Base-by-base conservation (phyloP, 495 filamentous ascomycete genomes). In the Podospora appendiculata region DNA sequence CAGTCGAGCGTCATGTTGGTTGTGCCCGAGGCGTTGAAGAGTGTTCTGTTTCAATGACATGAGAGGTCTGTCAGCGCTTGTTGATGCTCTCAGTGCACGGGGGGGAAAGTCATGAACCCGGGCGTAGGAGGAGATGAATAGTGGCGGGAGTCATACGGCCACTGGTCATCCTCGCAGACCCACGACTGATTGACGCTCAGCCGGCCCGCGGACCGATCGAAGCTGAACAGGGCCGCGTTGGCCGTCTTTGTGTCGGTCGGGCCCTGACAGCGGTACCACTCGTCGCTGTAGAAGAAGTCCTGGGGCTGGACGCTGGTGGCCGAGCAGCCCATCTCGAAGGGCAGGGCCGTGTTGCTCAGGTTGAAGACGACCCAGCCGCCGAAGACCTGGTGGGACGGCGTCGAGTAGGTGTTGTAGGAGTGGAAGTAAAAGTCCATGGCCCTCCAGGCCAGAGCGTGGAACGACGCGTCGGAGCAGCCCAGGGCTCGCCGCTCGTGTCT, bases 251-350 rank as follows among this genome's bases (percentile, higher is more conserved):
- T 41, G 12, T 25, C 39, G n/a, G n/a, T n/a, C 4, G 38, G 33
- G 8, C 14, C 35, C 14, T 38, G 14, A 61, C 71, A 74, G 2
- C 48, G 48, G 61, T 67, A 72, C 32, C 51, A 46, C 35, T 68
- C 34, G 41, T 63, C 62, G 44, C 69, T 66, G 55, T 70, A 70
- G 58, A 73, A 73, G 50, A 74, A 74, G 19, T 70, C 65, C 2
- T n/a, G n/a, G 10, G 67, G 53, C 52, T 65, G 59, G 48, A 45
- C 55, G 62, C 64, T 70, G 41, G 36, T 32, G 17, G 61, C 70
- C 32, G 51, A 59, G 63, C 71, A 74, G 19, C 50, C 11, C 16
- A 63, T 59, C 10, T 48, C 47, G 51, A 16, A 51, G 7, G 45
- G 43, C 6, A 58, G 18, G 18, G 56, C 59, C 16, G 43, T 18